Evolutionary conservation across 306 rosid species (phyloP), one percentile per base, ranked within the genome.

Genomic region (Crataegus laevigata): DNA sequence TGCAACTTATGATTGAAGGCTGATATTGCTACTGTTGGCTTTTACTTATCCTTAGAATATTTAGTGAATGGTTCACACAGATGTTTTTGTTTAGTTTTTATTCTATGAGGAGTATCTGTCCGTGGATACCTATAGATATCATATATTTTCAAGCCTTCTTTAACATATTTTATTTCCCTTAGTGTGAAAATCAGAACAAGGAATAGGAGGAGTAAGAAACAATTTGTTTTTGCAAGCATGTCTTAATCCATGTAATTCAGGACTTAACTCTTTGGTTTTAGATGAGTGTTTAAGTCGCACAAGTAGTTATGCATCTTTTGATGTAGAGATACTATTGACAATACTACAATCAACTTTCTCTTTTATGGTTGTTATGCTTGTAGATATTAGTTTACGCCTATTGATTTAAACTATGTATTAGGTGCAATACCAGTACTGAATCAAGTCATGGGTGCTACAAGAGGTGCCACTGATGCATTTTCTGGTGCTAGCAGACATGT

Each of bases 381-480:
- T 65, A 30, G 65, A 13, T 76, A 69, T 67, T 61, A 43, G 64
- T 60, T 71, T 17, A 66, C 21, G 6, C 11, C 17, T 43, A 73
- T 66, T 75, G 40, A 52, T 80, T 63, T 40, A 4, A 81, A 63
- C 68, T 34, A 17, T 83, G 50, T 80, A 64, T 50, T 83, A 96
- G 98, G 92, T 83, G 92, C 98, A 47, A 77, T 96, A 61, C 99
- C 98, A 1, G 84, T 88, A 85, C 57, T 96, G 61, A 89, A 89
- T 82, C 91, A 96, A 88, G 93, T 96, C 34, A 96, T 88, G 93
- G 90, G 97, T 81, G 97, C 98, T 42, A 89, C 99, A 26, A 90
- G 97, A 66, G 99, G 99, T 78, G 99, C 98, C 42, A 96, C 96
- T 67, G 89, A 85, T 79, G 96, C 96, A 38, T 90, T 96, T 80